These are phyloP conservation scores for Epichloe scottii DNA, from an alignment of 2,329 filamentous ascomycete species.

Conservation along the genomic window DNA sequence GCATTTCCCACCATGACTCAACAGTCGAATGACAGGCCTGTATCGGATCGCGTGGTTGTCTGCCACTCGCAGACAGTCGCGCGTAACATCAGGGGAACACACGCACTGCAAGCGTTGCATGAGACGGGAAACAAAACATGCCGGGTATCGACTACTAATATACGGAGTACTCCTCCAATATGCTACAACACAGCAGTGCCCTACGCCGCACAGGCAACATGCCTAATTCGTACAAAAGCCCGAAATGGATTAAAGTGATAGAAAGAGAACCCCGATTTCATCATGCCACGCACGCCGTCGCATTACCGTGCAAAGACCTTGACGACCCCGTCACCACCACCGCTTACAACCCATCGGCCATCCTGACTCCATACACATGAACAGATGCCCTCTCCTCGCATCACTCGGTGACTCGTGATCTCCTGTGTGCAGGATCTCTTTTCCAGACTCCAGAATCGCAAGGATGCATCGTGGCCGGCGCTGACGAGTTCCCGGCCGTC, in stretches of 20 bases:
- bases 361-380: slow-evolving; percentile 93
- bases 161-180: slow-evolving; percentile 10
- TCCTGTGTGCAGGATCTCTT: slow-evolving; percentile 93
- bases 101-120: too few species aligned
- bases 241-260: background rate
- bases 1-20: too few species aligned
- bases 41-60: too few species aligned
- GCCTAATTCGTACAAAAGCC: slow-evolving; percentile 3
- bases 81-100: too few species aligned
- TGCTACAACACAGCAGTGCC: slow-evolving; percentile 8
- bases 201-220: slow-evolving; percentile 6
- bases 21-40: too few species aligned
- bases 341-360: slow-evolving; percentile 86
- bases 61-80: too few species aligned
- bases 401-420: slow-evolving; percentile 81
- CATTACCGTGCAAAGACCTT: slow-evolving; percentile 65
- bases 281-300: background rate
- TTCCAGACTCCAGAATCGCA: slow-evolving; percentile 95
- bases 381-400: slow-evolving; percentile 93
- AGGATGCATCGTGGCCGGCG: slow-evolving; percentile 85
- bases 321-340: slow-evolving; percentile 87
- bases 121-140: slow-evolving; percentile 4
- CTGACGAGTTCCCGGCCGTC: slow-evolving; percentile 92
- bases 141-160: slow-evolving; percentile 23
- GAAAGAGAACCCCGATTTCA: background rate